Base-by-base conservation (phyloP, 2,329 filamentous ascomycete species). In the Mariannaea sp. region DNA sequence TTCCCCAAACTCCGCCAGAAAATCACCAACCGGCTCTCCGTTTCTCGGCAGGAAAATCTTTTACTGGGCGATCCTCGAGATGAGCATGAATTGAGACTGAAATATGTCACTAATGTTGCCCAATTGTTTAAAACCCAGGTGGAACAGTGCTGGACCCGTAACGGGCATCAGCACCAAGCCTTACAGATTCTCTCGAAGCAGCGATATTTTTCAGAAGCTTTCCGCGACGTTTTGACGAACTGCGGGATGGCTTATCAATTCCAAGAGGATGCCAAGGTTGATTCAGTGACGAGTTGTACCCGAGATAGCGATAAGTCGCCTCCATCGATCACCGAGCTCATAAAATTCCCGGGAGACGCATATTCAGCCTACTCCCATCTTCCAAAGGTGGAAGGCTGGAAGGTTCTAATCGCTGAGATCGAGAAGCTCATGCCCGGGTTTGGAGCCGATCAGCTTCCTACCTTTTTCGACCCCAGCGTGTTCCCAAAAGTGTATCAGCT, bases 391-490 rank as follows among this genome's bases (percentile, higher is more conserved):
- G 7, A 49, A 5, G 40, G 45, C 12, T 51, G 56, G 1, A 36
- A 17, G 0, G 39, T 27, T 1, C 48, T 66, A 5, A 36, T 61
- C 20, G 17, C 22, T 4, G 19, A 42, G 0, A 73, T 74, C 13
- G 52, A 57, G 2, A 60, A 70, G 20, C 60, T 74, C 4, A 17
- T 29, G n/a, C n/a, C n/a, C 0, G 46, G 56, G 0, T 71, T 68
- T 26, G 64, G 68, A 24, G 66, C 64, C 2, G 67, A 60, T 12
- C 65, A 71, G 7, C 68, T 74, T 0, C 64, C 67, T 0, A 70
- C 71, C 0, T 55, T 74, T 7, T 35, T 69, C 10, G 71, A 74
- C 39, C 69, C 71, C 0, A 59, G 66, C 0, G 61, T 73, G 1
- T 63, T 71, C 14, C 60, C 57, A 2, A 57, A 57, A 0, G 61